Base-by-base conservation (phyloP, 805 yeast species). In the Candida michaelii region DNA sequence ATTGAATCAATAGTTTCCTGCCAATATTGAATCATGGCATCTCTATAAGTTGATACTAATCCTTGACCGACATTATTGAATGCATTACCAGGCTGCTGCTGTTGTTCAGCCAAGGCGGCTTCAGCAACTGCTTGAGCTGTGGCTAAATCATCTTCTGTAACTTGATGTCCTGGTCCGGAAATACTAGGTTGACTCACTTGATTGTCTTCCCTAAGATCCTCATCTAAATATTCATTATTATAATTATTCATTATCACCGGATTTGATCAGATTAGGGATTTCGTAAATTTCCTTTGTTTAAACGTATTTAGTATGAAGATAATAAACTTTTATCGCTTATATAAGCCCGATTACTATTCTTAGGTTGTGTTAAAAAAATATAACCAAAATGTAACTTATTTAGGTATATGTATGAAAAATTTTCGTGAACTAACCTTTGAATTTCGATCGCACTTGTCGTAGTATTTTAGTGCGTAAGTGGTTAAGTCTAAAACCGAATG, bases 1-100 rank as follows among this genome's bases (percentile, higher is more conserved):
- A 93, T 89, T 42, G 84, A 79, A 58, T 89, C 89, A 62, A 93
- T 90, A 11, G 95, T 83, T 53, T 87, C 95, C 66, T 93, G 99
- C 99, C 99, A 93, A 62, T 91, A 93, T 48, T 87, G 90, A 79
- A 95, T 83, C 90, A 93, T 86, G 71, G 83, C 77, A 52, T 87
- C 90, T 46, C 89, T 77, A 63, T 89, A 84, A 44, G 80, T 78
- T 2, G 96, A 96, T 5, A 74, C 73, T 15, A 91, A 69, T 1
- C 97, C 98, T 57, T 89, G 97, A 1, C 95, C 97, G 5, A 93
- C 98, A 61, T 93, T 93, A 47, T 79, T 74, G 56, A 88, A 88
- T 16, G 87, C 88, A 41, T 85, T 83, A 8, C 79, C 82, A 2
- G 76, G 78, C 34, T 69, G 73, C 40, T 56, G 71, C 45, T 60